These are phyloP conservation scores for Epichloe elymi DNA, from an alignment of 2,329 filamentous ascomycete genomes.

Conservation along the genomic window DNA sequence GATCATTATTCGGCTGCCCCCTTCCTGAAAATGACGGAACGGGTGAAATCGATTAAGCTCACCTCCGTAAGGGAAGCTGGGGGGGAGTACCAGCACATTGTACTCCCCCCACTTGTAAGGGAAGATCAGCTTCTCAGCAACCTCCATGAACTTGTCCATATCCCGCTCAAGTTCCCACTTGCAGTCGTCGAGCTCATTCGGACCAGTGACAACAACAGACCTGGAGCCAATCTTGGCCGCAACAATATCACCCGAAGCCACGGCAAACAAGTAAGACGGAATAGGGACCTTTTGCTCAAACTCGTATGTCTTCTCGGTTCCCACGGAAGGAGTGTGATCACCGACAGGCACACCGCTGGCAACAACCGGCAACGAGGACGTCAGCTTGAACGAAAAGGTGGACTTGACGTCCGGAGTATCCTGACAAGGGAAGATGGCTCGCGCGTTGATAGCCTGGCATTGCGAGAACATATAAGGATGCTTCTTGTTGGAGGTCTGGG, in stretches of 20 bases:
- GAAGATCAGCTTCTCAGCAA: slow-evolving; percentile 69
- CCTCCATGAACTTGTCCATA: slow-evolving; percentile 83
- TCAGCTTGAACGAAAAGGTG: slow-evolving; percentile 82
- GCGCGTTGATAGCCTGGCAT: slow-evolving; percentile 90
- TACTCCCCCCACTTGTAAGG: slow-evolving; percentile 96
- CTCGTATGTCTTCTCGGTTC: slow-evolving; percentile 53
- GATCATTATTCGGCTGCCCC: neutral
- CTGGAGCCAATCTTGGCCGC: slow-evolving; percentile 77
- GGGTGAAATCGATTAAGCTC: slow-evolving; percentile 17
- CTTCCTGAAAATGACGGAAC: neutral
- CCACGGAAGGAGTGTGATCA: slow-evolving; percentile 29
- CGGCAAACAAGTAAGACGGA: slow-evolving; percentile 85
- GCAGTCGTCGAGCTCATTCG: slow-evolving; percentile 70
- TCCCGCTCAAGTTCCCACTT: slow-evolving; percentile 87
- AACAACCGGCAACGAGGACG: slow-evolving; percentile 77
- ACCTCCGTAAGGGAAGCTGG: slow-evolving; percentile 76
- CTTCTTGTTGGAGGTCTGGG: slow-evolving; percentile 90
- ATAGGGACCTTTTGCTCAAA: slow-evolving; percentile 90
- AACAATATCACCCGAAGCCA: slow-evolving; percentile 75
- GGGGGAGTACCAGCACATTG: slow-evolving; percentile 86
- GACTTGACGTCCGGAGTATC: slow-evolving; percentile 96
- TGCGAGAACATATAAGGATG: slow-evolving; percentile 97
- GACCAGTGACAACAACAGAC: slow-evolving; percentile 74
- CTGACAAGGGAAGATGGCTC: slow-evolving; percentile 91
- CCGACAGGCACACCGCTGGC: slow-evolving; percentile 63